A percentile compares a stretch with the other conserved stretches of the same genome.
Evolutionary conservation across 164 flowering plant genomes (phyloP).

Genomic region (Dillenia suffruticosa): DNA sequence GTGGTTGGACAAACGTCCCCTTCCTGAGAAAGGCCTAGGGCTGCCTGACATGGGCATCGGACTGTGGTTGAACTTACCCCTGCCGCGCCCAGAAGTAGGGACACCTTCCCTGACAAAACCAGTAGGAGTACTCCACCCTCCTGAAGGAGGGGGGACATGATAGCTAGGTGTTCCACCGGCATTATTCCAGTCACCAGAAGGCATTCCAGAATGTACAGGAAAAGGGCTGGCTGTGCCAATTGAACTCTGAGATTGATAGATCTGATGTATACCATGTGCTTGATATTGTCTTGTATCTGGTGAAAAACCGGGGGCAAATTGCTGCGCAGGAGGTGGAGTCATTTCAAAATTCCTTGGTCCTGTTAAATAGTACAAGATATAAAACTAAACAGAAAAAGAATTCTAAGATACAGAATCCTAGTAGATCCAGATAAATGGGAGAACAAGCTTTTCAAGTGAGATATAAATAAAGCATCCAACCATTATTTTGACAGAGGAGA

Average conservation of each 20-base stretch:
- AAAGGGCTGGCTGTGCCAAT: slow-evolving; percentile 15
- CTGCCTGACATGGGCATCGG: slow-evolving; percentile 24
- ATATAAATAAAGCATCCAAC: too few species aligned
- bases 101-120: slow-evolving; percentile 21
- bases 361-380: slow-evolving; percentile 5
- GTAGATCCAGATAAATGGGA: too few species aligned
- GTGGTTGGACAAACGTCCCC: slow-evolving; percentile 21
- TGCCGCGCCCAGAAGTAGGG: slow-evolving; percentile 25
- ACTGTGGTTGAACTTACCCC: slow-evolving; percentile 14
- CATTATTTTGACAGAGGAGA: too few species aligned
- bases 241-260: slow-evolving; percentile 19
- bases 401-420: too few species aligned
- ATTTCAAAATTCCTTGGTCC: slow-evolving; percentile 28
- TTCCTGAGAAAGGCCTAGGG: slow-evolving; percentile 23
- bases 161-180: slow-evolving; percentile 14
- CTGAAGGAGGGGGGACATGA: slow-evolving; percentile 18
- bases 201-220: slow-evolving; percentile 12
- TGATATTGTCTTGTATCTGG: slow-evolving; percentile 22
- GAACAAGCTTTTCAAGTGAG: too few species aligned
- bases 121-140: slow-evolving; percentile 20
- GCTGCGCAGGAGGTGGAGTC: slow-evolving; percentile 21
- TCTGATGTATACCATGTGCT: slow-evolving; percentile 13
- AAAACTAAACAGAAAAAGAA: slow-evolving; percentile 1
- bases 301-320: slow-evolving; percentile 18
- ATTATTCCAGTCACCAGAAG: slow-evolving; percentile 27